Evolutionary conservation across 768 basidiomycete species (phyloP), one percentile per base, ranked within the genome.

Genomic region (Clathrus columnatus): DNA sequence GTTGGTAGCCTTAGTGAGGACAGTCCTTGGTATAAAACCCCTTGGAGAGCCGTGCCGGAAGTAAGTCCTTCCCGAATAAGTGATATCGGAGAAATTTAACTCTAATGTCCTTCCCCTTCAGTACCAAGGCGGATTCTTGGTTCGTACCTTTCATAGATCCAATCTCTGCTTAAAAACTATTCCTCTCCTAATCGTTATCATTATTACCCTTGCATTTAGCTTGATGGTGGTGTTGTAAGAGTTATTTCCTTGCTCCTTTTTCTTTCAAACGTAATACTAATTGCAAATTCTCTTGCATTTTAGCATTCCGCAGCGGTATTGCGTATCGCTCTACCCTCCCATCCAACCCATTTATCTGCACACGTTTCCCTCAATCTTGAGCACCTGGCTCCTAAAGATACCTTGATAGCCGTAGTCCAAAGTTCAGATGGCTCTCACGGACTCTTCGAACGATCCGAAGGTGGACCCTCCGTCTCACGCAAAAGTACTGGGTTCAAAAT

Each of bases 81-180:
- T 50, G 16, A 28, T 49, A 26, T 1, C 44, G 28, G 55, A 45
- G 46, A 51, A 43, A 62, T 43, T 20, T 29, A 56, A 23, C n/a
- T 51, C 32, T 26, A 8, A 47, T 28, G 57, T 53, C 17, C 54
- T 52, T 46, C 26, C 21, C 21, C 30, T 17, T 23, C 56, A 86
- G 82, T 85, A 85, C 62, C 85, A 86, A 72, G 86, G 86, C 41
- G 89, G 88, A 28, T 93, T 91, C 72, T 62, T 91, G 71, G 83
- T 90, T 61, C 71, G 85, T 65, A 61, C 61, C 10, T 46, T 26
- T 26, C 16, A 7, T n/a, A 10, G n/a, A 21, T 6, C 41, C 21
- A 11, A 11, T 1, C 30, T n/a, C 64, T 64, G 53, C 62, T 65
- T n/a, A n/a, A n/a, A 16, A 65, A 65, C 46, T 59, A 54, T 4